A percentile compares a stretch with the other conserved stretches of the same genome.
These are phyloP conservation scores for Bimuria novae-zelandiae DNA, from an alignment of 2,329 filamentous ascomycete species.

Conservation along the genomic window DNA sequence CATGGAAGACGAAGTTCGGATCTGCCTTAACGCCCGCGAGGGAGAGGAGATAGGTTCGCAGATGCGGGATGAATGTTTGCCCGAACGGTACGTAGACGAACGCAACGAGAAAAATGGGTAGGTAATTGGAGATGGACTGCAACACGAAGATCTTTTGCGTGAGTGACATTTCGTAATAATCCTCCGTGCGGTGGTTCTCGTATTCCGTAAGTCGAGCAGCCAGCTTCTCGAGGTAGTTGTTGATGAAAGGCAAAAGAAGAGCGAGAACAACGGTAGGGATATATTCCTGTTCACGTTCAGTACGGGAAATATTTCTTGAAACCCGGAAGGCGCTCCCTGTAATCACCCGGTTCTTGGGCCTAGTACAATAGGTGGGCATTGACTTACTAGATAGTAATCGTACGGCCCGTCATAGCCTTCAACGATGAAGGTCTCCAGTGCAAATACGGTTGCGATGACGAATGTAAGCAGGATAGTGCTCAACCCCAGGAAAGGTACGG, in stretches of 20 bases:
- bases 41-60: conserved; percentile 27
- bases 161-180: conserved; percentile 39
- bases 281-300: conserved; percentile 29
- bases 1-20: conserved; percentile 23
- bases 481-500: conserved; percentile 37
- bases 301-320: not conserved
- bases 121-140: conserved; percentile 42
- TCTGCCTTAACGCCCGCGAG: conserved; percentile 16
- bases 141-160: conserved; percentile 43
- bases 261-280: conserved; percentile 39
- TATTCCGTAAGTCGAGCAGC: conserved; percentile 39
- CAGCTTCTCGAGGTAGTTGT: conserved; percentile 30
- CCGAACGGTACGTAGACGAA: conserved; percentile 41
- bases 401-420: conserved; percentile 41
- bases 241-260: conserved; percentile 36
- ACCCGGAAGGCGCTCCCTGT: too few species aligned
- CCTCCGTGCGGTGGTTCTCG: conserved; percentile 40
- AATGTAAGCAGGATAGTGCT: conserved; percentile 33
- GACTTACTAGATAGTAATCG: conserved; percentile 33
- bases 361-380: too few species aligned
- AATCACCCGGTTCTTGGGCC: not conserved
- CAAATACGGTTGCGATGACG: conserved; percentile 36
- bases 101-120: conserved; percentile 41
- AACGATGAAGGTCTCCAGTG: conserved; percentile 39
- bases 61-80: conserved; percentile 26